These are phyloP conservation scores for Podila minutissima DNA, from an alignment of 192 early-diverging fungal species.

Conservation along the genomic window DNA sequence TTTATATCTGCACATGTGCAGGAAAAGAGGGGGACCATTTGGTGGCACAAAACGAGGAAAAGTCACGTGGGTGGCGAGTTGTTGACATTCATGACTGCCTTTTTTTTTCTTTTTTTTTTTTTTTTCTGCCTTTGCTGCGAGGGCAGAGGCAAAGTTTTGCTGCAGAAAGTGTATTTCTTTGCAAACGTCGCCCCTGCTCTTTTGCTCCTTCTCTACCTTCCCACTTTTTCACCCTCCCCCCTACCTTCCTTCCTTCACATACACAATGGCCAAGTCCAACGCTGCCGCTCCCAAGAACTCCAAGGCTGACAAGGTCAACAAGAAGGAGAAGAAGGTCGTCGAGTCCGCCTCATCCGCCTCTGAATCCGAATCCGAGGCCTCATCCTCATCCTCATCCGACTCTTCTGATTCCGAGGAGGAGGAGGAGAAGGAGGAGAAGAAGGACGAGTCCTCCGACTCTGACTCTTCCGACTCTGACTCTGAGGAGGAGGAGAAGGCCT, in stretches of 20 bases:
- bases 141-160: background rate
- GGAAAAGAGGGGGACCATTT: too few relatives aligned
- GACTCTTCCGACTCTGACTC: conserved; percentile 30
- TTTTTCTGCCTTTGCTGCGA: too few relatives aligned
- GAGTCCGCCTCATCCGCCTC: conserved; percentile 51
- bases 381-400: conserved; percentile 17
- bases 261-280: conserved; percentile 31
- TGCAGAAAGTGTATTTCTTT: background rate
- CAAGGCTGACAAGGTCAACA: conserved; percentile 41
- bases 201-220: conserved; percentile 30
- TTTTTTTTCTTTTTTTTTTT: conserved; percentile 24
- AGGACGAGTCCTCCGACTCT: conserved; percentile 34
- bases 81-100: conserved; percentile 10
- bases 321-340: conserved; percentile 43
- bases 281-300: conserved; percentile 23
- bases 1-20: too few relatives aligned
- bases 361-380: conserved; percentile 23
- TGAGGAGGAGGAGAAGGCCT: conserved; percentile 47
- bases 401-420: conserved; percentile 47
- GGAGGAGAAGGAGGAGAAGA: conserved; percentile 38
- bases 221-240: background rate
- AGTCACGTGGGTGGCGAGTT: too few relatives aligned
- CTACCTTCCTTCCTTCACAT: background rate
- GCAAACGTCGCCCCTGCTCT: background rate
- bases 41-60: too few relatives aligned